A percentile compares a stretch with the other conserved stretches of the same genome.
Evolutionary conservation across 225 moss, liverwort and hornwort genomes (phyloP).

Genomic region (Asterella californica): DNA sequence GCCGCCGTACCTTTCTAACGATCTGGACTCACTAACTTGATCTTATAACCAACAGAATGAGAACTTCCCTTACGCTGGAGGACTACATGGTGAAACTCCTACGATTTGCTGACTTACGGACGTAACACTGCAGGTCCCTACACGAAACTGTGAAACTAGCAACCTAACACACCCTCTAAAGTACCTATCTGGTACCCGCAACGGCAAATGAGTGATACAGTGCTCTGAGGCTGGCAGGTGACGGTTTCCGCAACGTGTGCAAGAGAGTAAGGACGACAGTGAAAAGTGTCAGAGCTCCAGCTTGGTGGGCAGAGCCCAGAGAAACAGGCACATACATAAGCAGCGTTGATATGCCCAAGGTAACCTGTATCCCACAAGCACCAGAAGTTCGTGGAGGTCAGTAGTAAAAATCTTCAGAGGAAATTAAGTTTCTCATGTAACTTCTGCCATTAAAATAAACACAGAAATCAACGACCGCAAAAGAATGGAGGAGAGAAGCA

Average conservation of each 20-base stretch:
- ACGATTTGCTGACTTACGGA: no score
- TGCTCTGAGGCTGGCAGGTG: conserved; percentile 50
- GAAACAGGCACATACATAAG: conserved; percentile 92
- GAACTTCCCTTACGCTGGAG: no score
- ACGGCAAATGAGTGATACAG: conserved; percentile 3
- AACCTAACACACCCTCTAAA: background rate
- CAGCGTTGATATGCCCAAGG: conserved; percentile 81
- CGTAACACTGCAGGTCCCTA: background rate
- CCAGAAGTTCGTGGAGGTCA: background rate
- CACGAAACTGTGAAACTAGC: no score
- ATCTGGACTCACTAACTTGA: no score
- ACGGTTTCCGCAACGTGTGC: conserved; percentile 73
- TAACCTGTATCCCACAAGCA: conserved; percentile 53
- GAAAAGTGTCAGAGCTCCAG: conserved; percentile 91
- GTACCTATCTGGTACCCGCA: conserved; percentile 9
- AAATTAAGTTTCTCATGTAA: no score
- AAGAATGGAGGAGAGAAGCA: background rate
- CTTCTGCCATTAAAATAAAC: no score
- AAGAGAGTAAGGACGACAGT: conserved; percentile 75
- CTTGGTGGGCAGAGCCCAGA: conserved; percentile 90
- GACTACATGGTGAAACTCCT: no score
- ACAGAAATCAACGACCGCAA: background rate
- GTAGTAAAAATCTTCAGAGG: background rate
- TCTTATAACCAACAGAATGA: no score
- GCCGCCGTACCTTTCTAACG: no score